phyloP scores from a whole-genome alignment of 2,329 filamentous ascomycete genomes.

The Apiospora koreana region DNA sequence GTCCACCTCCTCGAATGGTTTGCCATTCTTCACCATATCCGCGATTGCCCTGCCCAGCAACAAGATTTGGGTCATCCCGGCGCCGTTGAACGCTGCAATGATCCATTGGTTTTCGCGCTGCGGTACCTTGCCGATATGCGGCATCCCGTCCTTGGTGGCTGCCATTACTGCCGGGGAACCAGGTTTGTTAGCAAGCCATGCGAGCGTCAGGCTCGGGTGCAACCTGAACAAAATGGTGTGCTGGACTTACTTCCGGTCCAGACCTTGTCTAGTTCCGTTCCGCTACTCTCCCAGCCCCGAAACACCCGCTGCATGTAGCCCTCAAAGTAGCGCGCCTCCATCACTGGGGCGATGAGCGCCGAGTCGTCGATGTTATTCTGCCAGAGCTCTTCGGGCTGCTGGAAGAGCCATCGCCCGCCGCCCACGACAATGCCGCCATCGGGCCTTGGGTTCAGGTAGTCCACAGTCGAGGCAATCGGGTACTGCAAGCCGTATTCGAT shows the following conservation, averaged over 20 bases:
- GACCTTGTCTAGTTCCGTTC: conserved; percentile 33
- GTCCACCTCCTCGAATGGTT: conserved; percentile 13
- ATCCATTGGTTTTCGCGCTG: not conserved
- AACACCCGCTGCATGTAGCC: conserved; percentile 45
- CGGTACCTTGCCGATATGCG: not conserved
- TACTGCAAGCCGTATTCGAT: conserved; percentile 16
- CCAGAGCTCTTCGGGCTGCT: conserved; percentile 33
- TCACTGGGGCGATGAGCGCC: conserved; percentile 34
- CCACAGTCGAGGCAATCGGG: conserved; percentile 12
- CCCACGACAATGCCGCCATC: conserved; percentile 37
- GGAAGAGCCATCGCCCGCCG: conserved; percentile 36
- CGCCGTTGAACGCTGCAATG: conserved; percentile 10
- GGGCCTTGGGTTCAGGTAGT: conserved; percentile 29
- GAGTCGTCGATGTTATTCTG: conserved; percentile 42
- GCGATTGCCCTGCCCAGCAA: conserved; percentile 13
- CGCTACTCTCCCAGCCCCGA: conserved; percentile 42
- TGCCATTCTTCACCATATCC: conserved; percentile 13
- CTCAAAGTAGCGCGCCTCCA: conserved; percentile 36
- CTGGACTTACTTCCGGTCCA: conserved; percentile 15
- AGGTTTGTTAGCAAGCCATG: not conserved
- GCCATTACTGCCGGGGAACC: not conserved
- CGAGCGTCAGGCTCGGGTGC: too few species aligned
- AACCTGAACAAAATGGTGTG: not conserved
- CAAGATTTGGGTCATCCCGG: conserved; percentile 13
- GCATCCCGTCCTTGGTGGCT: not conserved